phyloP scores from a whole-genome alignment of 23 red algal genomes.

The Gracilaria vermiculophylla region DNA sequence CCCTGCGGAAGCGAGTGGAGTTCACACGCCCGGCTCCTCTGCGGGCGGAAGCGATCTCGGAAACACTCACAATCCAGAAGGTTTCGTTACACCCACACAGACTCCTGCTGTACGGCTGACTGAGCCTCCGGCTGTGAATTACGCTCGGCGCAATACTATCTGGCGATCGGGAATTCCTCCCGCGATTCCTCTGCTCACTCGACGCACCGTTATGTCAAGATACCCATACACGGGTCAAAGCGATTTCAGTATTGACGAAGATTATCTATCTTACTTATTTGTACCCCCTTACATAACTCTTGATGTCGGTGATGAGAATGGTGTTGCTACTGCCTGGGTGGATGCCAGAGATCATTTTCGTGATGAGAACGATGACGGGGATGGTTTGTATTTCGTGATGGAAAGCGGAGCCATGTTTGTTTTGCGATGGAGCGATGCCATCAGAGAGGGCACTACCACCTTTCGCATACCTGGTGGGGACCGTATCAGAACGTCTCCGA shows the following conservation, averaged over 20 bases:
- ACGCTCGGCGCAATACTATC: not conserved
- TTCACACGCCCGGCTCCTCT: conserved; percentile 17
- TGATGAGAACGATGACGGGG: conserved; percentile 40
- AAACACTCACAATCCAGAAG: not conserved
- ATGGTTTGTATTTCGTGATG: conserved; percentile 61
- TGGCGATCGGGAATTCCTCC: not conserved
- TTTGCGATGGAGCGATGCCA: conserved; percentile 41
- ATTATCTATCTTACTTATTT: conserved; percentile 25
- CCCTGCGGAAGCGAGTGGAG: not conserved
- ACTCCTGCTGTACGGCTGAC: not conserved
- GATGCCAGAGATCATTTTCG: conserved; percentile 45
- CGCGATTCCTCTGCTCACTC: not conserved
- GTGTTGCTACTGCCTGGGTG: conserved; percentile 23
- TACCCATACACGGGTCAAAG: conserved; percentile 12
- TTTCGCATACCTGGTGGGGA: conserved; percentile 15
- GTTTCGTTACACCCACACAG: conserved; percentile 27
- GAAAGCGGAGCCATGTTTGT: conserved; percentile 47
- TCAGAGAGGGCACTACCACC: conserved; percentile 19
- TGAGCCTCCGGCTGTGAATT: conserved; percentile 1
- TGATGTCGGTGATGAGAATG: conserved; percentile 28
- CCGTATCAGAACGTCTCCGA: conserved; percentile 22
- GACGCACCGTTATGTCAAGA: not conserved
- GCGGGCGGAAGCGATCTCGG: not conserved
- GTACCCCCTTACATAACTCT: conserved; percentile 53
- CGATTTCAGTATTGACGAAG: not conserved